Base-by-base conservation (phyloP, 805 yeast species). In the Suhomyces emberorum region DNA sequence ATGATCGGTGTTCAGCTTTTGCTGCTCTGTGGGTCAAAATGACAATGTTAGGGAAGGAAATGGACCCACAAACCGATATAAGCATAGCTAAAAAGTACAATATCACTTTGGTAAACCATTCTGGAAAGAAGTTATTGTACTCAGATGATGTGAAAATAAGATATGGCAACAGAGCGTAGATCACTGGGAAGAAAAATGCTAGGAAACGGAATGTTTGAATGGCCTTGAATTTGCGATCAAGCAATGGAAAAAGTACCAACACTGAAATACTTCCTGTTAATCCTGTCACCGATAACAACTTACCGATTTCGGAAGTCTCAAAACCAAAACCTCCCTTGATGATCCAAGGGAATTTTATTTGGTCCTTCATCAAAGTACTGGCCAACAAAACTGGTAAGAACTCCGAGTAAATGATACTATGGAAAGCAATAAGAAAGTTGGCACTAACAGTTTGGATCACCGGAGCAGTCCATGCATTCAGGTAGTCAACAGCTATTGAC, bases 361-460 rank as follows among this genome's bases (percentile, higher is more conserved):
- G 40, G 7, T 55, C 57, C 2, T 39, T 48, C 31, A 48, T 50
- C 40, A 61, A 49, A 15, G 54, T 44, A 2, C 63, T 49, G 1
- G 69, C 70, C 15, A 65, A 45, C 32, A 62, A 58, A 12, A 64
- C 63, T 1, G 70, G 70, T 23, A 64, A 46, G 36, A 65, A 65
- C 40, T 65, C 70, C 35, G 42, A 50, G 46, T 58, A 64, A 6
- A 61, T 49, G 15, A 61, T 48, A 16, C 47, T 43, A 44, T 65
- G 69, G 25, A 63, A 51, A 1, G 68, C 52, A 15, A 63, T 44
- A 18, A 64, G 49, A 38, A 63, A 58, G 39, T 61, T 61, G n/a
- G 62, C 63, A 14, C 8, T 5, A 14, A 26, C 11, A 14, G 17
- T 4, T 10, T 26, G 15, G 7, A 26, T 15, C 7, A 26, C 29